Conservation (phyloP, 164 flowering plant genomes). For the Umbilicus rupestris region DNA sequence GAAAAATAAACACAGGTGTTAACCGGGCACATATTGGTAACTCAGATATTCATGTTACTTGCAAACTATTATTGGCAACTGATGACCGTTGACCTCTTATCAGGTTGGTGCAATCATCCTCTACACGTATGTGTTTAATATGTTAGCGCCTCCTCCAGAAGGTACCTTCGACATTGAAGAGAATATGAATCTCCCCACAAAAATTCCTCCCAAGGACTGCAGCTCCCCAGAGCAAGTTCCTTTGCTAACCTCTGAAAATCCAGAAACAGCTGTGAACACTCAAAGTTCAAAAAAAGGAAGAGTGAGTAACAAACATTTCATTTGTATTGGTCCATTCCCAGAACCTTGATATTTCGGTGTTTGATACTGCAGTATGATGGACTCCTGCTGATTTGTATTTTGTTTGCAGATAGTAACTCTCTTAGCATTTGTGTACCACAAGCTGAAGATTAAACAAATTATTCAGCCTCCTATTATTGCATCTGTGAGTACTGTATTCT, state of each 20-base stretch:
- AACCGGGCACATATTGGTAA: not conserved
- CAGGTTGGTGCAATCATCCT: conserved; percentile 95
- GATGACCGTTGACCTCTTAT: conserved; percentile 9
- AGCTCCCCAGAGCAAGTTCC: conserved; percentile 57
- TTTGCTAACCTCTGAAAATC: conserved; percentile 37
- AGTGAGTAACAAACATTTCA: conserved; percentile 27
- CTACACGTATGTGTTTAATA: conserved; percentile 83
- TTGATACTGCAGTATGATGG: not conserved
- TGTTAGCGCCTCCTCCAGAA: conserved; percentile 91
- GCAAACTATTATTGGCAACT: not conserved
- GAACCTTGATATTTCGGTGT: not conserved
- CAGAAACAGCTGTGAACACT: conserved; percentile 17
- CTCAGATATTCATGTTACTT: not conserved
- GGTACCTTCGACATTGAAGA: conserved; percentile 72
- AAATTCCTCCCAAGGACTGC: conserved; percentile 25
- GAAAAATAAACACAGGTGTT: not conserved
- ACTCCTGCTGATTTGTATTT: not conserved
- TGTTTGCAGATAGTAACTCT: conserved; percentile 45
- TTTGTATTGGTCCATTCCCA: not conserved
- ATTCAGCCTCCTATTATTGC: conserved; percentile 94
- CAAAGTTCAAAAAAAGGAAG: conserved; percentile 29
- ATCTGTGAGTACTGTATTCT: conserved; percentile 50
- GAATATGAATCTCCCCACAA: conserved; percentile 34
- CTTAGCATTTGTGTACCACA: conserved; percentile 44
- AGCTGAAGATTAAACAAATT: conserved; percentile 87